Percentiles rank a stretch among this genome's conserved stretches.
phyloP scores from a whole-genome alignment of 2,329 filamentous ascomycete genomes.

The Colletotrichum spinosum region DNA sequence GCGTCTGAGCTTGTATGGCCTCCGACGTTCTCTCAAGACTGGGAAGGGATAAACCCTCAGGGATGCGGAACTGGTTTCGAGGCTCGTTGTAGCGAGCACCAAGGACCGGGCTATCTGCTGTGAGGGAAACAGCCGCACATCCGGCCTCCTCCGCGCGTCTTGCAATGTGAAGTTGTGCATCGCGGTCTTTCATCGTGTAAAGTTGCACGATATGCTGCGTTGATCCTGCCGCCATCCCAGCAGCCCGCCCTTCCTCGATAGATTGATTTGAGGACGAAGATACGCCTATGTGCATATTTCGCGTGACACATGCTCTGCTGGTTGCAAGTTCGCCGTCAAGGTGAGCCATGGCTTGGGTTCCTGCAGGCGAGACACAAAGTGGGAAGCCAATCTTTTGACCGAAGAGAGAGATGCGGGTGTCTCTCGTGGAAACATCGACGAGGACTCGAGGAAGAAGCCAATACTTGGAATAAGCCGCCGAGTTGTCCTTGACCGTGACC shows the following conservation, averaged over 20 bases:
- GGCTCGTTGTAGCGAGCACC: constrained; percentile 52
- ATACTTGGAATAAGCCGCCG: constrained; percentile 3
- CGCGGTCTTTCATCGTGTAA: constrained; percentile 6
- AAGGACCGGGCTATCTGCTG: constrained; percentile 51
- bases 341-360: constrained; percentile 66
- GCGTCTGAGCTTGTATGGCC: constrained; percentile 33
- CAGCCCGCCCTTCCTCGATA: neutral
- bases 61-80: constrained; percentile 45
- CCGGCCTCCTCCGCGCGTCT: constrained; percentile 41
- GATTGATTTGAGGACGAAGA: constrained; percentile 51
- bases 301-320: constrained; percentile 54
- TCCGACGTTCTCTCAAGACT: neutral
- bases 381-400: constrained; percentile 55
- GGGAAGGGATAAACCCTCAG: constrained; percentile 42
- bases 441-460: neutral
- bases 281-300: constrained; percentile 59
- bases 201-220: constrained; percentile 7
- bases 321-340: constrained; percentile 63
- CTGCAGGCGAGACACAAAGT: constrained; percentile 64
- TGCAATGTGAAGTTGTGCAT: constrained; percentile 41
- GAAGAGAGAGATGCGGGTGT: neutral
- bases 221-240: neutral
- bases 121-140: constrained; percentile 42
- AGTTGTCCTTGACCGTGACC: neutral
- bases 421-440: constrained; percentile 4